These are phyloP conservation scores for Pholiota conissans DNA, from an alignment of 768 basidiomycete genomes.

Conservation along the genomic window DNA sequence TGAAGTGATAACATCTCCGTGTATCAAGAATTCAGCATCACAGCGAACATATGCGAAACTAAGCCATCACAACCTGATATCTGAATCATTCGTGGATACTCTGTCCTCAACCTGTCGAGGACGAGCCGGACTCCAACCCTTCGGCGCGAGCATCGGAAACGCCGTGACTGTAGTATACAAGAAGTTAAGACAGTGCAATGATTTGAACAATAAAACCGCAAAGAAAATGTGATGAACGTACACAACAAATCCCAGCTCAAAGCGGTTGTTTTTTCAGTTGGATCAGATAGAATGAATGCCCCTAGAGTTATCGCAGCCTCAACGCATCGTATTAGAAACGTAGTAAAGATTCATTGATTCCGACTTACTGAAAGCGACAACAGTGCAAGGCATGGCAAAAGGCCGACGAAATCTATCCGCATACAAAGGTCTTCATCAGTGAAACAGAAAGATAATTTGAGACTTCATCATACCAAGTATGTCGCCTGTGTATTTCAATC, in stretches of 20 bases:
- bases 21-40: too few relatives aligned
- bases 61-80: too few relatives aligned
- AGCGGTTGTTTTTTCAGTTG: slow-evolving; percentile 15
- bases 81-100: too few relatives aligned
- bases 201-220: too few relatives aligned
- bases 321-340: too few relatives aligned
- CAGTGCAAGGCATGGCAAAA: slow-evolving; percentile 23
- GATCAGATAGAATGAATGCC: slow-evolving; percentile 22
- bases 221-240: slow-evolving; percentile 1
- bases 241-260: slow-evolving; percentile 19
- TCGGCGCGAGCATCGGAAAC: background rate
- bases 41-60: too few relatives aligned
- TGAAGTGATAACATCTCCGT: too few relatives aligned
- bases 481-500: too few relatives aligned
- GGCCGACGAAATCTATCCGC: slow-evolving; percentile 22
- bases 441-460: background rate
- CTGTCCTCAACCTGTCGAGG: too few relatives aligned
- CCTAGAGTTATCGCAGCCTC: slow-evolving; percentile 23
- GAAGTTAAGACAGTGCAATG: background rate
- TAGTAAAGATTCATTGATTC: too few relatives aligned
- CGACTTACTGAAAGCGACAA: slow-evolving; percentile 24
- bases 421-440: background rate
- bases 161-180: background rate
- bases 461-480: slow-evolving; percentile 16
- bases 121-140: background rate